phyloP scores from a whole-genome alignment of 495 filamentous ascomycete genomes.

The Cudoniella acicularis region DNA sequence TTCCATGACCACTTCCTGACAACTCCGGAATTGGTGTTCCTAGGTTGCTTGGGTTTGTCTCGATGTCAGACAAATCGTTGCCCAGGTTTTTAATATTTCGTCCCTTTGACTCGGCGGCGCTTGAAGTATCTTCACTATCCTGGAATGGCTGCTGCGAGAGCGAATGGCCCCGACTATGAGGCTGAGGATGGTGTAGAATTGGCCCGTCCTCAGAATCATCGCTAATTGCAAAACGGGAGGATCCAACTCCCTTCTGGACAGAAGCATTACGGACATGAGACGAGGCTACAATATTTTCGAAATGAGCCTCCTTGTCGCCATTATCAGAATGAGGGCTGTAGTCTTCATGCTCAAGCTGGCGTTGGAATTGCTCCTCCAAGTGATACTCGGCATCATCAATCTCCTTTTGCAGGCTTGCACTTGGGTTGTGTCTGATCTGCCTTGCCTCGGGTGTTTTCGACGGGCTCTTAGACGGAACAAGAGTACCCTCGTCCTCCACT shows the following conservation, averaged over 20 bases:
- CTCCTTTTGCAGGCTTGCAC: constrained; percentile 63
- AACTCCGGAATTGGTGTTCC: constrained; percentile 52
- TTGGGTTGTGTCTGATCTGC: constrained; percentile 24
- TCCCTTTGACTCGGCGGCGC: constrained; percentile 20
- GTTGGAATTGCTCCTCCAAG: constrained; percentile 67
- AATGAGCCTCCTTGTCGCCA: constrained; percentile 22
- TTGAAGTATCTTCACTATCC: constrained; percentile 27
- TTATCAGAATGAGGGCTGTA: constrained; percentile 51
- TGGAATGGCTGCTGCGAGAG: constrained; percentile 48
- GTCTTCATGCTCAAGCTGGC: constrained; percentile 65
- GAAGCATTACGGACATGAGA: constrained; percentile 32
- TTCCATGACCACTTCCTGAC: constrained; percentile 12
- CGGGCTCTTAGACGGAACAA: constrained; percentile 41
- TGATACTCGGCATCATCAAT: constrained; percentile 85
- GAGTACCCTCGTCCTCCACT: constrained; percentile 50
- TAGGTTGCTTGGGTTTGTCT: constrained; percentile 72
- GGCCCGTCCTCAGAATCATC: constrained; percentile 33
- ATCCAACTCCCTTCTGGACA: constrained; percentile 34
- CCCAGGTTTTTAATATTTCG: constrained; percentile 22
- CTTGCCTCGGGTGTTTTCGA: constrained; percentile 45
- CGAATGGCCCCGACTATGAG: constrained; percentile 57
- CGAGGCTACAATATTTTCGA: constrained; percentile 18
- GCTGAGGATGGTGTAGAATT: constrained; percentile 58
- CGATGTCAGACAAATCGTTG: constrained; percentile 58
- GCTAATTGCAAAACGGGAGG: constrained; percentile 37